These are phyloP conservation scores for Gentiana macrophylla DNA, from an alignment of 257 asterid species.

Conservation along the genomic window DNA sequence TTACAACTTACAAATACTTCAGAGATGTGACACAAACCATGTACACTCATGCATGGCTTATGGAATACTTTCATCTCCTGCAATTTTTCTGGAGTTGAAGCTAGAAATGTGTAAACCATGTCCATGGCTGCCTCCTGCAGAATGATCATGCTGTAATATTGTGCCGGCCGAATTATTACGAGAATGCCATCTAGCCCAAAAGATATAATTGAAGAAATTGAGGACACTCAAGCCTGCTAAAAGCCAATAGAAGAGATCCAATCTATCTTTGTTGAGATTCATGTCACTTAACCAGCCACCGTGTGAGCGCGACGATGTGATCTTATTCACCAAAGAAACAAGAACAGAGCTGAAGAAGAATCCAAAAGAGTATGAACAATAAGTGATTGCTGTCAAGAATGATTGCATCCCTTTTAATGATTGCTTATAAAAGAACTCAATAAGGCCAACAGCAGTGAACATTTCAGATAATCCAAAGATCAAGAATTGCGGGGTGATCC, in stretches of 20 bases:
- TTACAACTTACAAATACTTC: not conserved
- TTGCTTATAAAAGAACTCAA: slow-evolving; percentile 89
- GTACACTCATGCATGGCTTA: not conserved
- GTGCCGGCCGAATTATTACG: not conserved
- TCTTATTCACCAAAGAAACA: slow-evolving; percentile 65
- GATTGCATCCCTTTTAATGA: slow-evolving; percentile 59
- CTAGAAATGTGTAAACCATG: slow-evolving; percentile 1
- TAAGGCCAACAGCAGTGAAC: slow-evolving; percentile 87
- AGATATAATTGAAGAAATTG: slow-evolving; percentile 67
- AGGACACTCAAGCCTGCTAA: slow-evolving; percentile 53
- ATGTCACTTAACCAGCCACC: slow-evolving; percentile 69
- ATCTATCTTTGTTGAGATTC: slow-evolving; percentile 58
- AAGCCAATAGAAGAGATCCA: slow-evolving; percentile 75
- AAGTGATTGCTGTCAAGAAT: slow-evolving; percentile 65
- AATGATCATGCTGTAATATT: slow-evolving; percentile 2
- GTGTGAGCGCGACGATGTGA: slow-evolving; percentile 19
- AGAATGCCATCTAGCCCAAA: slow-evolving; percentile 66
- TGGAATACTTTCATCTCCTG: slow-evolving; percentile 29
- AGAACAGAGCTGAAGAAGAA: slow-evolving; percentile 70
- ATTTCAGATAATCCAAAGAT: slow-evolving; percentile 83
- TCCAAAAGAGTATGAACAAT: slow-evolving; percentile 85
- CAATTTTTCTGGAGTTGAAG: slow-evolving; percentile 23
- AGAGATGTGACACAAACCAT: slow-evolving; percentile 2
- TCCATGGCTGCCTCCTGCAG: not conserved
- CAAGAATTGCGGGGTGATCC: slow-evolving; percentile 85